Base-by-base conservation (phyloP, 2,329 filamentous ascomycete species). In the Nothopassalora personata region DNA sequence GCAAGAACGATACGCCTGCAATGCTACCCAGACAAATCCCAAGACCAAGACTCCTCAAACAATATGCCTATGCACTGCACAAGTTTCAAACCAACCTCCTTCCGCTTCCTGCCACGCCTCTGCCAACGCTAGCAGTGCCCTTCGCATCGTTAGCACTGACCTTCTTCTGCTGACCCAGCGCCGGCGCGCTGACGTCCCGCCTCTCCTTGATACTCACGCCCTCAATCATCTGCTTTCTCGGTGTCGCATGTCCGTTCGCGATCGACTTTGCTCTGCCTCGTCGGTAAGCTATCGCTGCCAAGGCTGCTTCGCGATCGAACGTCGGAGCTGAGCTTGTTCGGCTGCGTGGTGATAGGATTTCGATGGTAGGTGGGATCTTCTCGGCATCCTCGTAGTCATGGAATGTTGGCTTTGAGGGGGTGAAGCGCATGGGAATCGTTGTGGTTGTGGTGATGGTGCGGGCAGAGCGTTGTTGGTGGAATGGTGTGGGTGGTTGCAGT, bases 201-300 rank as follows among this genome's bases (percentile, higher is more conserved):
- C 78, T 71, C 52, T 75, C 74, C 56, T 70, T 73, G n/a, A 65
- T 49, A 33, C 60, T 71, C 23, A 73, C 74, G 28, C 79, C 83
- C 61, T 80, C 76, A 43, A 83, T 71, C 79, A 83, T 82, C 71
- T 82, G 80, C 73, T 82, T 84, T 61, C 79, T 77, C 9, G 85
- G 85, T 45, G 86, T 88, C 60, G 81, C 76, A 5, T 83, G 81
- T 2, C 83, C 84, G 54, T 84, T 80, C 4, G 85, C 85, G 58
- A 87, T 83, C 71, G 86, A 90, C 65, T 85, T 81, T 58, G 89
- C 87, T 49, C 89, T 79, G 6, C 87, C 88, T 55, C 89, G 78
- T 30, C 89, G 80, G 74, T 90, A 86, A 55, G 86, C 81, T 65
- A 93, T 92, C 71, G 87, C 85, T 57, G 87, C 87, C 15, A 93